Conservation (phyloP, 73 alveolate genomes). For the Stentor roeselii region DNA sequence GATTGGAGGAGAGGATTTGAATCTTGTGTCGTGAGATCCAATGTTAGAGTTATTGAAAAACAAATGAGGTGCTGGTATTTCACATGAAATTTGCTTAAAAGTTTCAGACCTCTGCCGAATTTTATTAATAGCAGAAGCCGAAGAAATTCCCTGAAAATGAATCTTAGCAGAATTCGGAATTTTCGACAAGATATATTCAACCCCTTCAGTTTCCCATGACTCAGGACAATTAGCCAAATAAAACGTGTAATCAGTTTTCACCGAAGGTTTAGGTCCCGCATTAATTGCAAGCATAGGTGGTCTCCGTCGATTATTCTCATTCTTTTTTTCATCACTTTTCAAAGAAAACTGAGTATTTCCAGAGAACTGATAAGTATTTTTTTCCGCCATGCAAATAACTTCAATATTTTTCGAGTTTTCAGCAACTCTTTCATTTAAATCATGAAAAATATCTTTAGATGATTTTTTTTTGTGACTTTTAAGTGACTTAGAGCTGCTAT, state of each 20-base stretch:
- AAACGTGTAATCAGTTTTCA: neutral
- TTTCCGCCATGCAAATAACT: neutral
- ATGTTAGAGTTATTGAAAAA: neutral
- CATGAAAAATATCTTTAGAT: neutral
- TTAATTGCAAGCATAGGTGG: neutral
- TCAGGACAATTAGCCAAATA: conserved; percentile 20
- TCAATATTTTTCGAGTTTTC: conserved; percentile 1
- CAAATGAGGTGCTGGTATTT: conserved; percentile 13
- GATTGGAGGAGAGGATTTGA: conserved; percentile 27
- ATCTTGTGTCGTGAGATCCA: conserved; percentile 11
- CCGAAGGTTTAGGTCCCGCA: neutral
- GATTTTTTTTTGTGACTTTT: neutral
- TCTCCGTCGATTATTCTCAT: neutral
- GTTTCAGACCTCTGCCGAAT: conserved; percentile 7
- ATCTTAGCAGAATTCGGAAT: neutral
- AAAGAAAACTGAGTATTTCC: neutral
- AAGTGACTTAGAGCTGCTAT: too few species aligned
- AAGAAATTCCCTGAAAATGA: neutral
- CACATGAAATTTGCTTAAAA: neutral
- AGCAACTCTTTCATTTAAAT: neutral
- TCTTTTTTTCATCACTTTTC: neutral
- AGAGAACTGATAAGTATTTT: neutral
- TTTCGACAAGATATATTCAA: neutral
- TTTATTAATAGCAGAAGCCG: conserved; percentile 17
- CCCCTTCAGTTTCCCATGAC: neutral